Percentiles rank a stretch among this genome's conserved stretches.
Conservation (phyloP, 2,329 filamentous ascomycete genomes). For the Colletotrichum liaoningense region DNA sequence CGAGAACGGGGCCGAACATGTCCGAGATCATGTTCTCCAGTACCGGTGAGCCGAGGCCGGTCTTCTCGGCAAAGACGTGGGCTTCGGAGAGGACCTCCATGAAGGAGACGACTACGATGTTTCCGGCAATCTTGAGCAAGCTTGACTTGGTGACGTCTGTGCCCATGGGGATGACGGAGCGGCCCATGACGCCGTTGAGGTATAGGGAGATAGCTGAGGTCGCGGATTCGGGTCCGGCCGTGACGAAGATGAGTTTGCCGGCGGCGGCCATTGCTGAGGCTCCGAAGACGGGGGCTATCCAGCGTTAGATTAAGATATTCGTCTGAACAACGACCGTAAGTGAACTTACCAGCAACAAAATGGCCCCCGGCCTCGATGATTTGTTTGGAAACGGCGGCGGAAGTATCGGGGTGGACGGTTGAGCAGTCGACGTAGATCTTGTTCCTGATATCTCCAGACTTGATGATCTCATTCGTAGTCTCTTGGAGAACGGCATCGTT, state of each 20-base stretch:
- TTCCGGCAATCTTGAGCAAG: constrained; percentile 55
- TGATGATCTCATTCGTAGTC: constrained; percentile 13
- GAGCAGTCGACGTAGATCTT: constrained; percentile 40
- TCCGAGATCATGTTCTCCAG: constrained; percentile 43
- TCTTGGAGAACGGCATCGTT: constrained; percentile 44
- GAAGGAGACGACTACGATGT: constrained; percentile 44
- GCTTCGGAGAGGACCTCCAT: constrained; percentile 44
- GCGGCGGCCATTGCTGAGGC: constrained; percentile 53
- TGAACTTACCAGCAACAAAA: constrained; percentile 53
- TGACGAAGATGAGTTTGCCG: constrained; percentile 55
- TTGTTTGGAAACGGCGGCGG: constrained; percentile 37
- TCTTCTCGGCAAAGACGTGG: constrained; percentile 45
- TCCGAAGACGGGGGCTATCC: constrained; percentile 52
- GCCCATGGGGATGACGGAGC: constrained; percentile 52
- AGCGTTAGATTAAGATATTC: background rate
- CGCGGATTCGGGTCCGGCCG: constrained; percentile 49
- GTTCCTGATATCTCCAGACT: constrained; percentile 45
- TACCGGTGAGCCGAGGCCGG: constrained; percentile 38
- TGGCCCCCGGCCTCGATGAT: constrained; percentile 30
- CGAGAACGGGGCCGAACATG: constrained; percentile 43
- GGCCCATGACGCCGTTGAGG: constrained; percentile 53
- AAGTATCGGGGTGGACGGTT: constrained; percentile 43
- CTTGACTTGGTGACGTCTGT: constrained; percentile 53
- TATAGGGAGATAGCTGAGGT: constrained; percentile 48
- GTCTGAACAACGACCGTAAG: background rate